Conservation (phyloP, 352 stramenopile genomes). For the Phytophthora hybrid region DNA sequence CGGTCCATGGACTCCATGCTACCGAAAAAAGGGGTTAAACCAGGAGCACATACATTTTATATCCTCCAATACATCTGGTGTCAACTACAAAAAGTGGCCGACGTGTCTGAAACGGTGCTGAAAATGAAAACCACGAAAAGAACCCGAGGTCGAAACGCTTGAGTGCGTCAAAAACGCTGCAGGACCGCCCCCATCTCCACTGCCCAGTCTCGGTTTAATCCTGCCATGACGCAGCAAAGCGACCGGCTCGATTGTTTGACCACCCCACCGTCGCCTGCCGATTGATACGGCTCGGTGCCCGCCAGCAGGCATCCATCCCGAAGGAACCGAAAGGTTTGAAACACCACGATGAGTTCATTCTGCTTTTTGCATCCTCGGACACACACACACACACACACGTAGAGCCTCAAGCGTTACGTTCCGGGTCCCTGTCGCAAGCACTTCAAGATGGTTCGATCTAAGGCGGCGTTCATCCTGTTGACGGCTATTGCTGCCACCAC, state of each 20-base stretch:
- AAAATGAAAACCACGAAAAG: conserved; percentile 17
- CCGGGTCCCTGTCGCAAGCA: conserved; percentile 5
- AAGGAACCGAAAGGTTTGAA: conserved; percentile 16
- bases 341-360: conserved; percentile 26
- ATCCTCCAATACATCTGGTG: conserved; percentile 11
- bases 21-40: conserved; percentile 32
- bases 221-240: conserved; percentile 10
- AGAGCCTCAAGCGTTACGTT: conserved; percentile 8
- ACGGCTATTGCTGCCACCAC: conserved; percentile 21
- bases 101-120: conserved; percentile 5
- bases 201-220: conserved; percentile 26
- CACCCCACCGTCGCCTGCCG: conserved; percentile 13
- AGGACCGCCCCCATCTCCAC: background rate
- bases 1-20: conserved; percentile 11
- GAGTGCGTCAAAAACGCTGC: background rate
- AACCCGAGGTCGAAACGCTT: background rate
- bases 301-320: conserved; percentile 18
- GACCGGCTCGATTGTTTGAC: conserved; percentile 36
- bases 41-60: no score
- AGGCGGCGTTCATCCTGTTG: conserved; percentile 15
- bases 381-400: conserved; percentile 20
- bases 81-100: conserved; percentile 24
- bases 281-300: conserved; percentile 5
- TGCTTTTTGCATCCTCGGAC: conserved; percentile 35
- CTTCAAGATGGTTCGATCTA: conserved; percentile 33